Percentiles rank a stretch among this genome's conserved stretches.
Evolutionary conservation across 2,329 filamentous ascomycete genomes (phyloP).

Genomic region (Cryoendolithus antarcticus): DNA sequence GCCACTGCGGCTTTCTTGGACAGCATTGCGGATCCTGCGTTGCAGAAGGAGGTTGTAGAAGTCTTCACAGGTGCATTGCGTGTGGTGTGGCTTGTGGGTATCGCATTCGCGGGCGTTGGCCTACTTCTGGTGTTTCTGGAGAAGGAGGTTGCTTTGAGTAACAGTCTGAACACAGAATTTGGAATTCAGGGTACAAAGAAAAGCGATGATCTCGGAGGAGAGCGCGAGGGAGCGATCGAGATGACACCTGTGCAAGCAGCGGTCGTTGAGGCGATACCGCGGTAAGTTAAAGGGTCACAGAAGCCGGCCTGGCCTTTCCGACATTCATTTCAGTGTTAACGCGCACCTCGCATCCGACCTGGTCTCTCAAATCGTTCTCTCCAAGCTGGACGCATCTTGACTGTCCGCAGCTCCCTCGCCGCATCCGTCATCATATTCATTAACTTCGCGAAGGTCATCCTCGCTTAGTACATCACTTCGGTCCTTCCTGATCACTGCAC

Average conservation of each 20-base stretch:
- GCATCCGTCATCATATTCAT: no score
- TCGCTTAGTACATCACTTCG: no score
- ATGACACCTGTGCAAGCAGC: background rate
- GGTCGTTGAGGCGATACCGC: no score
- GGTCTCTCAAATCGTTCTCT: no score
- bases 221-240: constrained; percentile 1
- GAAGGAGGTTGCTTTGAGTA: background rate
- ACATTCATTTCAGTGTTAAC: no score
- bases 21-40: background rate
- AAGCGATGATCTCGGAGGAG: background rate
- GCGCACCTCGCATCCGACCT: no score
- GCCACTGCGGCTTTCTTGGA: background rate
- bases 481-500: no score
- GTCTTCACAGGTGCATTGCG: background rate
- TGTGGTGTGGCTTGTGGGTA: background rate
- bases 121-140: background rate
- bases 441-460: no score
- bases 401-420: no score
- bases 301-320: no score
- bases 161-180: constrained; percentile 6
- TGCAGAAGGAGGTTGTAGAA: background rate
- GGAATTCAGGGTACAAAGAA: constrained; percentile 5
- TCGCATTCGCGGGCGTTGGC: background rate
- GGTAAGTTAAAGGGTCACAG: no score
- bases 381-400: no score